phyloP scores from a whole-genome alignment of 2,329 filamentous ascomycete species.

The Cladophialophora bantiana region DNA sequence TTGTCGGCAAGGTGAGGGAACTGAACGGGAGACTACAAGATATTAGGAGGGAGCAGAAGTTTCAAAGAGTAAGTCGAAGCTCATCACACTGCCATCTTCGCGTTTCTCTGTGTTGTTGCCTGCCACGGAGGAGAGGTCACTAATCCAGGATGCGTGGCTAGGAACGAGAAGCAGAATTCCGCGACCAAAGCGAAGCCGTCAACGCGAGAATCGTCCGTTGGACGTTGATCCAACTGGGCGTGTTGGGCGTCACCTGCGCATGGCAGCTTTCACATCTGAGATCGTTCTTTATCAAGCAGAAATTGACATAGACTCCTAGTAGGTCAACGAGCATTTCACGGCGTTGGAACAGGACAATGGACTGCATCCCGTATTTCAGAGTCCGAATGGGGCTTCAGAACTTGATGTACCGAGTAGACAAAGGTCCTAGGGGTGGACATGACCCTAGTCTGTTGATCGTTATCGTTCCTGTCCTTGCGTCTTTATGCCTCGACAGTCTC shows the following conservation, averaged over 20 bases:
- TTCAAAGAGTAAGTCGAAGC: constrained; percentile 75
- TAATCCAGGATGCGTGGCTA: constrained; percentile 47
- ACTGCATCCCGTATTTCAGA: not conserved
- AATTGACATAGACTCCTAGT: constrained; percentile 74
- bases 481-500: not conserved
- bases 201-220: constrained; percentile 92
- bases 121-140: not conserved
- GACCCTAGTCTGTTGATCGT: not conserved
- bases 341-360: not conserved
- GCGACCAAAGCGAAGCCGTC: constrained; percentile 94
- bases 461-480: not conserved
- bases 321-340: not conserved
- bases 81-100: not conserved
- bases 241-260: constrained; percentile 86
- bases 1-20: constrained; percentile 86
- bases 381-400: not conserved
- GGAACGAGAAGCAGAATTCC: constrained; percentile 97
- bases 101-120: not conserved
- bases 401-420: not conserved
- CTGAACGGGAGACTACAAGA: constrained; percentile 86
- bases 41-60: constrained; percentile 92
- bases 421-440: not conserved
- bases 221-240: constrained; percentile 86
- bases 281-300: constrained; percentile 99
- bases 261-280: constrained; percentile 97